phyloP scores from a whole-genome alignment of 2,329 filamentous ascomycete genomes.

The Hypoxylon rubiginosum region DNA sequence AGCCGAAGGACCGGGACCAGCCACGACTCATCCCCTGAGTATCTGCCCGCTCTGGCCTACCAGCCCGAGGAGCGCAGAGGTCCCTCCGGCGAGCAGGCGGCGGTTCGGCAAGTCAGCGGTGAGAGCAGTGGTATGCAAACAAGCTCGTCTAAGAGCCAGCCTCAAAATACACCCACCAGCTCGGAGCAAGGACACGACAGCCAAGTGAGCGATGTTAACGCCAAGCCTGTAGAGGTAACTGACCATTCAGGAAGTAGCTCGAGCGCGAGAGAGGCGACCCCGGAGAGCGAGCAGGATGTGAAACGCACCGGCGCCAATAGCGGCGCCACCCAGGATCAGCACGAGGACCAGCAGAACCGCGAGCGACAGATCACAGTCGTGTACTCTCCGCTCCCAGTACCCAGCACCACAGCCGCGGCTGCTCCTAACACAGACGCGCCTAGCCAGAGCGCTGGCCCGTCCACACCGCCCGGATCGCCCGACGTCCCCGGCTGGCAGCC shows the following conservation, averaged over 20 bases:
- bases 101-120: background rate
- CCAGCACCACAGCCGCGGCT: background rate
- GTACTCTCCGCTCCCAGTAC: background rate
- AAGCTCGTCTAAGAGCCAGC: background rate
- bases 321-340: background rate
- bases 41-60: background rate
- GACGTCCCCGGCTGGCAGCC: background rate
- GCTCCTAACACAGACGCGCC: too few relatives aligned
- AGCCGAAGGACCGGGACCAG: background rate
- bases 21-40: background rate
- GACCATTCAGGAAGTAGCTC: too few relatives aligned
- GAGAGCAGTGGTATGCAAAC: background rate
- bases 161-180: background rate
- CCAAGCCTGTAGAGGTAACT: too few relatives aligned
- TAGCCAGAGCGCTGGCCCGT: too few relatives aligned
- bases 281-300: too few relatives aligned
- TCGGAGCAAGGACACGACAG: background rate
- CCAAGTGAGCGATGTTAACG: background rate
- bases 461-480: too few relatives aligned
- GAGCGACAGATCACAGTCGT: background rate
- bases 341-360: background rate
- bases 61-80: background rate
- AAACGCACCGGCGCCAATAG: background rate
- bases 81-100: background rate
- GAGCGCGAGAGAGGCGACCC: too few relatives aligned